phyloP scores from a whole-genome alignment of 768 basidiomycete genomes.

The Agrocybe chaxingu region DNA sequence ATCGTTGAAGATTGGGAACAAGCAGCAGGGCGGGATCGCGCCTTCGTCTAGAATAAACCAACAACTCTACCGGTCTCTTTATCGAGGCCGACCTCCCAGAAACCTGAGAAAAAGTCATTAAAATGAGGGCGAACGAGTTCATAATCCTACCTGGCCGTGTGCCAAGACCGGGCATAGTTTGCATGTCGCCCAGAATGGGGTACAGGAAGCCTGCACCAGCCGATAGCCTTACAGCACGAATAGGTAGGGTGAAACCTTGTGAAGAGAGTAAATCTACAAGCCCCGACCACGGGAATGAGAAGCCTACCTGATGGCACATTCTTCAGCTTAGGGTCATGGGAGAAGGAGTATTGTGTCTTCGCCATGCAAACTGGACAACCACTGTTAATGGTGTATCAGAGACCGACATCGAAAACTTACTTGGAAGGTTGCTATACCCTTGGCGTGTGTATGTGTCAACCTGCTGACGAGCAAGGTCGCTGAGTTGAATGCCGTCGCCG shows the following conservation, averaged over 20 bases:
- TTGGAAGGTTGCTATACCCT: conserved; percentile 76
- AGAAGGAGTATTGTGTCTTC: conserved; percentile 97
- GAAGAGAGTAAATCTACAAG: background rate
- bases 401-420: conserved; percentile 38
- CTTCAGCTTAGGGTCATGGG: conserved; percentile 89
- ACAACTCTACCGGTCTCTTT: conserved; percentile 76
- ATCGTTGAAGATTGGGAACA: too few relatives aligned
- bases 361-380: conserved; percentile 81
- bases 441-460: conserved; percentile 90
- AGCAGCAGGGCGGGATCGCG: background rate
- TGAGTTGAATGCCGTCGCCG: conserved; percentile 86
- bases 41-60: conserved; percentile 68
- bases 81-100: conserved; percentile 89
- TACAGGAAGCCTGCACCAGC: conserved; percentile 97
- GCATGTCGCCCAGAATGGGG: conserved; percentile 94
- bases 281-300: background rate
- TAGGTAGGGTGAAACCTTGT: conserved; percentile 87
- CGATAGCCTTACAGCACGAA: conserved; percentile 81
- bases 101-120: conserved; percentile 42
- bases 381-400: conserved; percentile 3
- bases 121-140: conserved; percentile 6
- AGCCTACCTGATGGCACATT: conserved; percentile 73
- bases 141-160: conserved; percentile 72
- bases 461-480: conserved; percentile 80
- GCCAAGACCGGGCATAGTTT: conserved; percentile 95